Base-by-base conservation (phyloP, 345 rosid genomes). In the Brassica cretica region DNA sequence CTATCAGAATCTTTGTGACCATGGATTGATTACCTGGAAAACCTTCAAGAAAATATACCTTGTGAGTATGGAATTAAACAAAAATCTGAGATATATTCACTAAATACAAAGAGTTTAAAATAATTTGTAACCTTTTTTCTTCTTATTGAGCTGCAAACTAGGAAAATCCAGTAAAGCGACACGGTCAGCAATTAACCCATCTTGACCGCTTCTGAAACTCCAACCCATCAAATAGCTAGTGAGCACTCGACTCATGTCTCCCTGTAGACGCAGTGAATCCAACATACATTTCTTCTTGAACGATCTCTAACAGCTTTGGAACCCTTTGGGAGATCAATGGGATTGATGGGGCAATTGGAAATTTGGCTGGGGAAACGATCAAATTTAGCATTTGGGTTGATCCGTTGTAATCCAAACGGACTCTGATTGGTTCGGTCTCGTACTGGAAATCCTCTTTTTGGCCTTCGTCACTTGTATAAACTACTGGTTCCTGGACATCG, bases 211-310 rank as follows among this genome's bases (percentile, higher is more conserved):
- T 59, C 14, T 59, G 2, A 59, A 59, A 59, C 63, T 59, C 63
- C 63, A 59, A 59, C 63, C 63, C 30, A 59, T 59, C 14, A 21
- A 5, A 59, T 21, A 59, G n/a, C n/a, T n/a, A n/a, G 14, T 59
- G 63, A 18, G 63, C 63, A 21, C 63, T 58, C 30, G 14, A 59
- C 64, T 3, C 5, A 24, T 24, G 2, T 59, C 0, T 59, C 29
- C 64, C 30, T 21, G 63, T 59, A n/a, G 63, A 14, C 5, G 64
- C 64, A 3, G 32, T 59, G 32, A 59, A 59, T 24, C 64, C 64
- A 24, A 59, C 30, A 11, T 59, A 59, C 64, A 59, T 59, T 59
- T 59, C 32, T 59, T 59, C 64, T 59, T 59, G 64, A 32, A 59
- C 64, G 15, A 59, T 24, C 7, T 59, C 64, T 5, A 3, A 24